Conservation (phyloP, 2,329 filamentous ascomycete species). For the Arachnomyces sp. region DNA sequence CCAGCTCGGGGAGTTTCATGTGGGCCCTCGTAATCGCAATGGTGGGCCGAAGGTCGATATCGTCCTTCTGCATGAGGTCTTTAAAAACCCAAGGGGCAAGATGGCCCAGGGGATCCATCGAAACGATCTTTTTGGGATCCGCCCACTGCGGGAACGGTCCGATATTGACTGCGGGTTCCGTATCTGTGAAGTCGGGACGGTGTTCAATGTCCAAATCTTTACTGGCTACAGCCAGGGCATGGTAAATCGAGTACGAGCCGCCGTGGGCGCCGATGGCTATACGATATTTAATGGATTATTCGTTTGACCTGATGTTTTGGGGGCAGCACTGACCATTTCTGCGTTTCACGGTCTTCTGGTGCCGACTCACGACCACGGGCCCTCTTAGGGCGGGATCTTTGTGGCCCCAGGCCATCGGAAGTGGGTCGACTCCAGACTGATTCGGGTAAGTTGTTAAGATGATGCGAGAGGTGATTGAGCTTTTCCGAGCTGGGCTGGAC, state of each 20-base stretch:
- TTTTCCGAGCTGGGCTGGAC: too few relatives aligned
- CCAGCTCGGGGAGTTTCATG: constrained; percentile 94
- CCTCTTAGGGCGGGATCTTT: constrained; percentile 66
- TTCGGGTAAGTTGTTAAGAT: constrained; percentile 81
- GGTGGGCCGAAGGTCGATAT: constrained; percentile 75
- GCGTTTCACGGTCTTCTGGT: constrained; percentile 64
- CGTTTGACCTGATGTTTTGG: constrained; percentile 3
- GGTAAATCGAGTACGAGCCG: constrained; percentile 93
- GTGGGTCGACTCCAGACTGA: constrained; percentile 87
- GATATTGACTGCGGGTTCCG: constrained; percentile 81
- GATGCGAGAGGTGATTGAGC: constrained; percentile 46
- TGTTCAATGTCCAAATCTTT: constrained; percentile 80
- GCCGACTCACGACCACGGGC: constrained; percentile 77
- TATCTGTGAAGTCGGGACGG: constrained; percentile 70
- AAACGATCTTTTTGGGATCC: constrained; percentile 87
- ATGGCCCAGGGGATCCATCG: constrained; percentile 93
- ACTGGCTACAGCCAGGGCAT: constrained; percentile 83
- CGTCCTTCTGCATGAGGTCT: constrained; percentile 66
- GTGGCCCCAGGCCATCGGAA: constrained; percentile 81
- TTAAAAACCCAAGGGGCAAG: constrained; percentile 76
- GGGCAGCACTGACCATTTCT: constrained; percentile 59
- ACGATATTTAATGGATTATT: constrained; percentile 25
- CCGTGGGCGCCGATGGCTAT: constrained; percentile 63
- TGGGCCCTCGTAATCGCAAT: constrained; percentile 88
- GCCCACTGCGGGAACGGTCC: constrained; percentile 86